Evolutionary conservation across 2,329 filamentous ascomycete species (phyloP), one percentile per base, ranked within the genome.

Genomic region (Fusarium setosum): DNA sequence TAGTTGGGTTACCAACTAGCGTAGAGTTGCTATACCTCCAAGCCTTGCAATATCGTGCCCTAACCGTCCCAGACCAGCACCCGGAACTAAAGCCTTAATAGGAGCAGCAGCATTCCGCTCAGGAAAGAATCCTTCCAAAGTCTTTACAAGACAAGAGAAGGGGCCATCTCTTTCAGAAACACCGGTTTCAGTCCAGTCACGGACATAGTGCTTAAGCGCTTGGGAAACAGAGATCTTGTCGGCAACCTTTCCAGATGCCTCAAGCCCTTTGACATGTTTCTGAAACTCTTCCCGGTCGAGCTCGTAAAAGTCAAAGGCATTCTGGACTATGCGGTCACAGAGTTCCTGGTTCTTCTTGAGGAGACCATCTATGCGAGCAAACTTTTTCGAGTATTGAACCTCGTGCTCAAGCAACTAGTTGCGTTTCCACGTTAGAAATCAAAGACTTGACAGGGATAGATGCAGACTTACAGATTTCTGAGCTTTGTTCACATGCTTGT

Each of bases 351-450:
- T 87, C 6, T 71, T 61, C 3, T 72, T 71, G 13, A 86, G 75
- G 6, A 83, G 75, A 20, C 76, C 59, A 11, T 84, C 80, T 10
- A 82, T 74, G 1, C 74, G 74, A 13, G 77, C 72, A 17, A 87
- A 80, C 63, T 85, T 87, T 58, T 86, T 82, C 3, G 84, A 83
- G 67, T 88, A 90, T 44, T 85, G 79, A 37, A 89, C 73, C 2
- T 82, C 76, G n/a, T 84, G 82, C 62, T 89, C 86, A 3, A 90
- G 81, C 3, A 85, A 21, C 81, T 84, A 35, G 2, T 4, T 4
- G 1, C 17, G 10, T 23, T 17, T 9, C 34, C 0, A 15, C 38
- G 15, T 57, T 9, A 34, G 44, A 13, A 47, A 45, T 10, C 18
- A 42, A n/a, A 18, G 17, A 12, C 9, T 34, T 32, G 26, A 17